Percentiles rank a stretch among this genome's conserved stretches.
Evolutionary conservation across 2,329 filamentous ascomycete species (phyloP).

Genomic region (Paracorniculantispora psalliotae): DNA sequence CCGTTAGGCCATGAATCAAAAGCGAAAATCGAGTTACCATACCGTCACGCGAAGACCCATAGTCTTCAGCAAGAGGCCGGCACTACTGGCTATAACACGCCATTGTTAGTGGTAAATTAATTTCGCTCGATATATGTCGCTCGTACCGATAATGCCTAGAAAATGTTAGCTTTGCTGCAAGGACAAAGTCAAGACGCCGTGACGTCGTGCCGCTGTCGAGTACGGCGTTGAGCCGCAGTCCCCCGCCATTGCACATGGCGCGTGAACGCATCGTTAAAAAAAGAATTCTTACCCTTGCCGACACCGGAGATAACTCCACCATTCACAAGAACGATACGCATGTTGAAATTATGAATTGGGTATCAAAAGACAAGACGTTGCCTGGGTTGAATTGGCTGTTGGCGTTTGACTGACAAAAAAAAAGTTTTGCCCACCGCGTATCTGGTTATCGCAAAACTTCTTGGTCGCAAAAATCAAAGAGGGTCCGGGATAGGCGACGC

Average conservation of each 20-base stretch:
- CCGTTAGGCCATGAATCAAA: neutral
- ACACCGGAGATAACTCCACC: constrained; percentile 53
- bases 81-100: constrained; percentile 30
- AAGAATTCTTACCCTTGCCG: constrained; percentile 46
- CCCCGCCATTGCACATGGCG: constrained; percentile 2
- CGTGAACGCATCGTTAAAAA: neutral
- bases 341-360: constrained; percentile 14
- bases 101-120: neutral
- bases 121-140: neutral
- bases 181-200: neutral
- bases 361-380: neutral
- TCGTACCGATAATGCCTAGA: constrained; percentile 20
- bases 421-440: constrained; percentile 2
- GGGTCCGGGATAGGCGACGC: neutral
- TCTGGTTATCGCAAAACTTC: neutral
- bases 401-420: neutral
- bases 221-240: neutral
- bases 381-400: neutral
- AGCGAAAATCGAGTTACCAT: neutral
- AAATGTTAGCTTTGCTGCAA: neutral
- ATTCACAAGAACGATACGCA: constrained; percentile 27
- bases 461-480: neutral
- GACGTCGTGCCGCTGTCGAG: neutral
- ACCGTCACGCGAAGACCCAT: constrained; percentile 22
- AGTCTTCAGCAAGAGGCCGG: constrained; percentile 48